Evolutionary conservation across 352 stramenopile species (phyloP), one percentile per base, ranked within the genome.

Genomic region (Thalassiosira delicatula): DNA sequence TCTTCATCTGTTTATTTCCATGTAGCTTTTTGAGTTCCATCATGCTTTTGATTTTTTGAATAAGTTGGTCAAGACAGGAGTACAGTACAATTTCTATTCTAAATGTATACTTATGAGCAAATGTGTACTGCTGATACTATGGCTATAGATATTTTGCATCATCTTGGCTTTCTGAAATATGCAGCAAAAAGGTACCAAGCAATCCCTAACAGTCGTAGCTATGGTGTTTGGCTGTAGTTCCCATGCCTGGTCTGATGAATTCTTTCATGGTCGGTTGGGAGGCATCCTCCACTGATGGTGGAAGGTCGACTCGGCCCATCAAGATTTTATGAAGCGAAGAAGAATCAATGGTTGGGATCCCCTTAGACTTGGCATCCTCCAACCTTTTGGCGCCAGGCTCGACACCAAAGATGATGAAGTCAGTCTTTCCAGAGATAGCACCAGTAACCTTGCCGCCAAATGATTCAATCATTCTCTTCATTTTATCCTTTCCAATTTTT

Each of bases 381-480:
- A 66, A 44, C 29, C 66, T 29, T 23, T 79, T 79, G 3, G 68
- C 0, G 70, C 81, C 80, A 27, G 84, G 84, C 19, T 88, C 68
- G 21, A 85, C 69, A 27, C 89, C 89, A 14, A 84, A 75, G 19
- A 93, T 63, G 21, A 93, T 69, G 25, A 79, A 85, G 63, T 91
- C 60, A 5, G 86, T 93, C 42, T 80, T 88, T 23, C 87, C 88
- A 29, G 84, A 92, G 35, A 93, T 80, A 2, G 72, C 51, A 32
- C 51, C 35, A 5, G 81, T 92, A 27, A 93, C 84, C 61, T 60
- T 57, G 42, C 85, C 87, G 19, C 88, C 89, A 76, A 91, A 92
- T 3, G 62, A 78, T 51, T 86, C 63, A 77, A 91, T 79, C 49
- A 93, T 77, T 9, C 76, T 77, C 63, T 84, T 82, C 40, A 82